Conservation (phyloP, 2,329 filamentous ascomycete genomes). For the Xylaria sp. region DNA sequence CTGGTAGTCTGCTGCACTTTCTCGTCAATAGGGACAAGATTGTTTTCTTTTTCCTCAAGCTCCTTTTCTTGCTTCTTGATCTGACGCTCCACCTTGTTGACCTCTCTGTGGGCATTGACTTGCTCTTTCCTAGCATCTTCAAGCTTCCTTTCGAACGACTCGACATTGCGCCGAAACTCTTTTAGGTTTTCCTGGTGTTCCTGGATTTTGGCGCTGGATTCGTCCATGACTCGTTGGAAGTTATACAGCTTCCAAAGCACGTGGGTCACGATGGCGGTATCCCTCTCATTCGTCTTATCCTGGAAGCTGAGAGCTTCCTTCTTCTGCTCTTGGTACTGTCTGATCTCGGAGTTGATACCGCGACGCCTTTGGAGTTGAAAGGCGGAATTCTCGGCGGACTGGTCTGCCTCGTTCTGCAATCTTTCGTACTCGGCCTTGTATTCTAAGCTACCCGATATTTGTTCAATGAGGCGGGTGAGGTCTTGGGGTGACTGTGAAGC, state of each 20-base stretch:
- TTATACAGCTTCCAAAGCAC: constrained; percentile 97
- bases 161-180: constrained; percentile 88
- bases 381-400: constrained; percentile 87
- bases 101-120: constrained; percentile 77
- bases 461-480: constrained; percentile 92
- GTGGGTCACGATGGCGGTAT: constrained; percentile 91
- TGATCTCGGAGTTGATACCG: constrained; percentile 97
- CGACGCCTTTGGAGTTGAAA: constrained; percentile 89
- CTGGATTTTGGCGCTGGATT: constrained; percentile 89
- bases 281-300: constrained; percentile 87
- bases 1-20: constrained; percentile 84
- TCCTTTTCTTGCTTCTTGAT: constrained; percentile 89
- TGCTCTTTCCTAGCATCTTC: constrained; percentile 89
- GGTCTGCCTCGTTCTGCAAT: constrained; percentile 86
- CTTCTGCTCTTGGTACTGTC: constrained; percentile 97
- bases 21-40: constrained; percentile 88
- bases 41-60: constrained; percentile 87
- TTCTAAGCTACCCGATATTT: constrained; percentile 96
- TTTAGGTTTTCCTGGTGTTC: constrained; percentile 95
- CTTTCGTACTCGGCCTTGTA: constrained; percentile 94
- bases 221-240: constrained; percentile 92
- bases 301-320: constrained; percentile 94
- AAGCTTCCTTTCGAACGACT: constrained; percentile 82
- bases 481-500: constrained; percentile 95
- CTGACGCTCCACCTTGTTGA: constrained; percentile 82